Evolutionary conservation across 768 basidiomycete genomes (phyloP), one percentile per base, ranked within the genome.

Genomic region (Termitomyces sp.): DNA sequence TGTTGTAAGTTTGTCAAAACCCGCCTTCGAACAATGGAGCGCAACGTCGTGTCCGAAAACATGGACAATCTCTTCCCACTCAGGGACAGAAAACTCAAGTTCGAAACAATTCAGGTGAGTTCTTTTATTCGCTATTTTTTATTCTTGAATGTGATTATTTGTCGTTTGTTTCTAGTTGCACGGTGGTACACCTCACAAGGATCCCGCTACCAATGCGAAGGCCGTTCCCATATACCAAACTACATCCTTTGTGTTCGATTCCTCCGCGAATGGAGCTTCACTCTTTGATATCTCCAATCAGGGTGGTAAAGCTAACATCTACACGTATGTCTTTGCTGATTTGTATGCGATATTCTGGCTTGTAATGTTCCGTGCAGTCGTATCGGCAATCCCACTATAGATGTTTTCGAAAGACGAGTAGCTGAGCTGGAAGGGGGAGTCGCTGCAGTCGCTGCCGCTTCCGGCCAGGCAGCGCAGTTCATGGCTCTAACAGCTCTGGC

Each of bases 341-440:
- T 41, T 3, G 26, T 37, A 45, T 31, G 26, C 7, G 33, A 37
- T 42, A 4, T n/a, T 11, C 6, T 30, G 11, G 7, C 30, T 19
- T 23, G 12, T n/a, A 7, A 10, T 14, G 4, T 5, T 7, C 23
- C 5, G 15, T 38, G 26, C n/a, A 62, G 61, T 12, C 58, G 58
- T 10, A 62, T 62, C 21, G 61, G 58, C 5, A 62, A 62, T 28
- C 61, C 61, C 9, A 62, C 61, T 5, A 42, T 62, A 23, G 83
- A 86, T 44, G 78, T 86, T 1, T 85, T 87, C 47, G 86, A 87
- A 67, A 79, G 79, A 62, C 74, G 86, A 3, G 79, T 87, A 0
- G 80, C 86, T 0, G 82, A 83, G 0, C 75, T 88, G 14, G 86
- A 87, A 60, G 82, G 83, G 1, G 86, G 86, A 0, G 74, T 68